These are phyloP conservation scores for Rhinocladiella mackenziei DNA, from an alignment of 2,329 filamentous ascomycete genomes.

Conservation along the genomic window DNA sequence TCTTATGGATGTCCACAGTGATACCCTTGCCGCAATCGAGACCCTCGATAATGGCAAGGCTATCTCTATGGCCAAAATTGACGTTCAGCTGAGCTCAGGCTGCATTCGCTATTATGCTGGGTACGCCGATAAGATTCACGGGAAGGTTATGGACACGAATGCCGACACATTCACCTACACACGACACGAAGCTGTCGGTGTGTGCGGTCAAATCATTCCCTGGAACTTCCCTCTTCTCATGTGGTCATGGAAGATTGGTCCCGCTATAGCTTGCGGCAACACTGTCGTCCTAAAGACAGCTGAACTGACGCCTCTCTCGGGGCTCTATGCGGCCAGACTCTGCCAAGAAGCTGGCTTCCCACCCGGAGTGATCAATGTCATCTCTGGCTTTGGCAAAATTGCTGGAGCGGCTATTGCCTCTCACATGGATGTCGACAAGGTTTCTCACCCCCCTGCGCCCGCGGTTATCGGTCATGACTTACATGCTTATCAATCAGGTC, in stretches of 20 bases:
- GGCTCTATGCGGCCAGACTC: slow-evolving; percentile 54
- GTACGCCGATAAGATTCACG: slow-evolving; percentile 88
- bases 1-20: slow-evolving; percentile 70
- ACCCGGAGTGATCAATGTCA: slow-evolving; percentile 41
- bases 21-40: slow-evolving; percentile 76
- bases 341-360: slow-evolving; percentile 52
- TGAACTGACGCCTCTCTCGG: slow-evolving; percentile 66
- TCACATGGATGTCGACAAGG: slow-evolving; percentile 28
- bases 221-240: slow-evolving; percentile 88
- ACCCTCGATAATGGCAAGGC: slow-evolving; percentile 59
- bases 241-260: slow-evolving; percentile 81
- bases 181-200: slow-evolving; percentile 70
- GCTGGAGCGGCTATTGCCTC: slow-evolving; percentile 50
- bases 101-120: slow-evolving; percentile 83
- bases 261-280: slow-evolving; percentile 61
- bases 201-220: slow-evolving; percentile 84
- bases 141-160: slow-evolving; percentile 77
- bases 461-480: no score
- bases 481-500: background rate
- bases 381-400: slow-evolving; percentile 64
- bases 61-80: slow-evolving; percentile 55
- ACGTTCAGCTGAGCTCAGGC: slow-evolving; percentile 64
- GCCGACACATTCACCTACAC: slow-evolving; percentile 83
- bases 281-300: slow-evolving; percentile 62
- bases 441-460: no score